Evolutionary conservation across 192 early-diverging fungal genomes (phyloP).

Genomic region (Jimgerdemannia lactiflua): DNA sequence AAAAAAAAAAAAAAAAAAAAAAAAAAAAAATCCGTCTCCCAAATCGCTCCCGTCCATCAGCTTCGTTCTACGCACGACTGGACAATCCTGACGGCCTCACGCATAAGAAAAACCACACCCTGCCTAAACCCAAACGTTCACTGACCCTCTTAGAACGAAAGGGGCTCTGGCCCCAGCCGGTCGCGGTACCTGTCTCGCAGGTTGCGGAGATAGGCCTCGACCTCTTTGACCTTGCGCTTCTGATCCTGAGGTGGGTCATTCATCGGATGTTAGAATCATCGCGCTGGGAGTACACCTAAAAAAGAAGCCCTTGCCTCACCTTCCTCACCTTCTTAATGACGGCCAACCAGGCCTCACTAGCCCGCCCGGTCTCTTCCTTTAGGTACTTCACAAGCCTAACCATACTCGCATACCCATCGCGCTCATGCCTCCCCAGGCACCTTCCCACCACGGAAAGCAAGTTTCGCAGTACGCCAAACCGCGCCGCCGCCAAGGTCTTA

Average conservation of each 20-base stretch:
- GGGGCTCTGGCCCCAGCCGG: background rate
- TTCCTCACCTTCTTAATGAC: background rate
- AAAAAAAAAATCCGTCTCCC: too few relatives aligned
- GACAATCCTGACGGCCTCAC: too few relatives aligned
- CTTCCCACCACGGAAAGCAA: background rate
- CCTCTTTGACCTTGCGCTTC: background rate
- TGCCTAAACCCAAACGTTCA: background rate
- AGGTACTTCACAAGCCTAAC: conserved; percentile 1
- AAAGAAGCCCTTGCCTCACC: too few relatives aligned
- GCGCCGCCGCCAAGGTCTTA: background rate
- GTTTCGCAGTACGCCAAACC: background rate
- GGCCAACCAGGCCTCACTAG: background rate
- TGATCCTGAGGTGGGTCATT: background rate
- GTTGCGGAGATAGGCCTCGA: background rate
- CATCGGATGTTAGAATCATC: too few relatives aligned
- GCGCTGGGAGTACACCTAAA: too few relatives aligned
- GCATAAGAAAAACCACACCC: background rate
- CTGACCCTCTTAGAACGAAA: background rate
- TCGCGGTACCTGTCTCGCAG: background rate
- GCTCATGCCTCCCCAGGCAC: background rate
- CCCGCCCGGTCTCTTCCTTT: background rate
- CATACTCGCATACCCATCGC: background rate
- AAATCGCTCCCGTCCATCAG: too few relatives aligned
- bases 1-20: too few relatives aligned
- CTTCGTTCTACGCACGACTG: too few relatives aligned